Base-by-base conservation (phyloP, 345 rosid species). In the Laguncularia racemosa region DNA sequence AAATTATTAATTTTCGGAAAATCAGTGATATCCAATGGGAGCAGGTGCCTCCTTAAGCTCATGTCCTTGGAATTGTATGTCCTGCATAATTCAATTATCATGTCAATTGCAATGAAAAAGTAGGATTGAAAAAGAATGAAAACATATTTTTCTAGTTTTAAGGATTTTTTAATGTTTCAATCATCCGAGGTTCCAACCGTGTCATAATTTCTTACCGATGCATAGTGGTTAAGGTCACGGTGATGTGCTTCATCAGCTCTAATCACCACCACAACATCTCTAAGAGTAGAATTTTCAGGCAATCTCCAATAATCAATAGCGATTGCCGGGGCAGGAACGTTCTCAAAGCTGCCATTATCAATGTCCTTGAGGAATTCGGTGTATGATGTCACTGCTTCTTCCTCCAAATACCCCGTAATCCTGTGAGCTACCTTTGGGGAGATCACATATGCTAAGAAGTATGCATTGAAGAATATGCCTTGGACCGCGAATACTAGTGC, bases 171-270 rank as follows among this genome's bases (percentile, higher is more conserved):
- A 23, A 23, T 6, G 28, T 23, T 23, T 6, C 28, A 23, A 23
- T 23, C 28, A n/a, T n/a, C n/a, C n/a, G 16, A 48, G 20, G 20
- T 1, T 15, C 14, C 59, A 43, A 56, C 13, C 16, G 5, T 12
- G 45, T 23, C 5, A 6, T 8, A n/a, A 28, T 11, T 16, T 13
- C 59, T 58, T 61, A 83, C 89, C 56, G 89, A 83, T 53, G 86
- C 89, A 60, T 78, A 83, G 60, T 83, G 89, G 67, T 83, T 78
- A 38, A 83, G 64, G 52, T 83, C 82, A 6, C 86, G 77, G 56
- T 83, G 86, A 56, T 80, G 89, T 28, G 89, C 82, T 79, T 78
- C 86, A 19, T 83, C 89, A 10, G 89, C 86, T 57, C 81, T 58
- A 21, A 83, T 83, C 43, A 83, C 89, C 50, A 59, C 59, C 3